Base-by-base conservation (phyloP, 257 asterid species). In the Nicotiana noctiflora region DNA sequence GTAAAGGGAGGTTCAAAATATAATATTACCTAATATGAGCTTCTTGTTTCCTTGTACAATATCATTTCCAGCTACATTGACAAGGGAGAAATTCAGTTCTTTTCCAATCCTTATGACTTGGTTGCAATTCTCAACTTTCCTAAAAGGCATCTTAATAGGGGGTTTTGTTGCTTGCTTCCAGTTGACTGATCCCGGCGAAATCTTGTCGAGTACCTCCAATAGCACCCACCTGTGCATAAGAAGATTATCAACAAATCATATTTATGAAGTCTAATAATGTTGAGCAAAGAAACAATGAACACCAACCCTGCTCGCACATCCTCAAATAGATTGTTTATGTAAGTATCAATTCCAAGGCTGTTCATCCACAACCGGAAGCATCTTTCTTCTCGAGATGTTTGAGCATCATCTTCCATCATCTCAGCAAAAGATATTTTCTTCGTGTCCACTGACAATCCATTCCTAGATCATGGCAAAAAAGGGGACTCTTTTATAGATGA, bases 291-390 rank as follows among this genome's bases (percentile, higher is more conserved):
- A 84, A 76, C 79, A 82, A 79, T 74, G 72, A 40, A 40, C 60
- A 55, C 89, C 82, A 81, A 93, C 98, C 98, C 98, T 15, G 84
- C 75, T 81, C 97, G 85, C 82, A 95, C 94, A 87, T 91, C 95
- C 89, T 95, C 99, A 84, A 95, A 95, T 74, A 93, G 52, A 82
- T 93, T 89, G 79, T 93, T 92, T 60, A 95, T 92, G 40, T 90
- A 88, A 13, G 93, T 84, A 37, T 92, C 96, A n/a, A 87, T 80
- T 82, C 99, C 99, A 81, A 93, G 97, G 84, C 99, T 93, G 90
- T 93, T 95, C 77, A 95, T 90, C 99, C 99, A 95, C 80, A 93
- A 88, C 62, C 99, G 90, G 83, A 95, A 95, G 87, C 99, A 95
- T 86, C 97, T 95, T 86, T 92, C 99, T 84, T 95, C 99, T 62